Conservation (phyloP, 352 stramenopile genomes). For the Pythium phragmitis region DNA sequence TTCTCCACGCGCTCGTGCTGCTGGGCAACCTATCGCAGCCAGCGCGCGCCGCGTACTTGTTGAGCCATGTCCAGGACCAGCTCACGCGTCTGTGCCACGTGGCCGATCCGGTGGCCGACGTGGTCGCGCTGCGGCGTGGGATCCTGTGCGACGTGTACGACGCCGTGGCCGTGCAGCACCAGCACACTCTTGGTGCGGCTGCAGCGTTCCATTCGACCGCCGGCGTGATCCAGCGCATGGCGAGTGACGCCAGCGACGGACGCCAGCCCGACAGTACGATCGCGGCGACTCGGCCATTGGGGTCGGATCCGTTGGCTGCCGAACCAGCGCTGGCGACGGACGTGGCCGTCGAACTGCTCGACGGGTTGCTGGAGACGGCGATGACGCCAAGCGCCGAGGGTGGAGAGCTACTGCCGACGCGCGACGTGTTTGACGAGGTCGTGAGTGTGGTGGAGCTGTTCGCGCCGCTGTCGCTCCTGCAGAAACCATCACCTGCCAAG, state of each 20-base stretch:
- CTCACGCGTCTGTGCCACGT: constrained; percentile 43
- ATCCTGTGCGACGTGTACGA: constrained; percentile 65
- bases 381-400: background rate
- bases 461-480: constrained; percentile 37
- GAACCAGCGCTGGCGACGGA: constrained; percentile 9
- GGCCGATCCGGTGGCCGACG: constrained; percentile 52
- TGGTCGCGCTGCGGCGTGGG: constrained; percentile 49
- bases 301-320: background rate
- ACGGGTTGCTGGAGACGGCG: constrained; percentile 26
- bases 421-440: constrained; percentile 14
- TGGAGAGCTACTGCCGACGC: background rate
- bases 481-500: background rate
- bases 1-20: constrained; percentile 50
- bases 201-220: constrained; percentile 3
- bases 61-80: constrained; percentile 45
- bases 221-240: constrained; percentile 3
- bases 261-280: background rate
- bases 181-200: constrained; percentile 2
- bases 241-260: background rate
- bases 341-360: constrained; percentile 14
- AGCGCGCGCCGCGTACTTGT: constrained; percentile 41
- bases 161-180: constrained; percentile 30
- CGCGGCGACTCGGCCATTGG: no score
- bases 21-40: constrained; percentile 48
- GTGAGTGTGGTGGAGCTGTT: constrained; percentile 35